phyloP scores from a whole-genome alignment of 2,329 filamentous ascomycete species.

The Penicillium sp. region DNA sequence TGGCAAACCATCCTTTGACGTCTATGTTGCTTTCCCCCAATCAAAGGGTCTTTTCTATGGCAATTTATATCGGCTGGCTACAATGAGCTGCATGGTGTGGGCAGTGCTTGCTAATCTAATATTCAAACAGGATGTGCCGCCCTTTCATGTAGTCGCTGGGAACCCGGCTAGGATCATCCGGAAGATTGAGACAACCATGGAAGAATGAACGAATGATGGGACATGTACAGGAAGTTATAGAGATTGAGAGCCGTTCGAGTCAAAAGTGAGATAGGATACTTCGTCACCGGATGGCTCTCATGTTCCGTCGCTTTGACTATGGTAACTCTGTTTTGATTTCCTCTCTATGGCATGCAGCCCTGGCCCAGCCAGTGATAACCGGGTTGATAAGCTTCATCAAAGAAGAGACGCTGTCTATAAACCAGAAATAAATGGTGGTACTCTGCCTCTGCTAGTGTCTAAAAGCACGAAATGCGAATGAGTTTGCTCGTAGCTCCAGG shows the following conservation, averaged over 20 bases:
- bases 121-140: constrained; percentile 43
- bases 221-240: background rate
- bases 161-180: constrained; percentile 47
- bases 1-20: background rate
- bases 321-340: constrained; percentile 3
- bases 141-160: constrained; percentile 47
- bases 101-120: background rate
- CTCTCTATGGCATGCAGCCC: constrained; percentile 18
- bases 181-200: constrained; percentile 45
- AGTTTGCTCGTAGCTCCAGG: background rate
- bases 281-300: background rate
- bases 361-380: constrained; percentile 14
- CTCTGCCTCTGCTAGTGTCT: background rate
- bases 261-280: too few species aligned
- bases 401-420: background rate
- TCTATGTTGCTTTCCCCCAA: background rate
- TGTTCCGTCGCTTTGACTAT: background rate
- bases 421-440: background rate
- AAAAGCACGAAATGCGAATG: background rate
- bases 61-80: background rate
- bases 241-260: too few species aligned
- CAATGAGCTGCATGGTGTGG: background rate
- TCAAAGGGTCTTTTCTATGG: background rate
- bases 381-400: background rate
- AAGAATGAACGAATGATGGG: background rate